phyloP scores from a whole-genome alignment of 345 rosid species.

The Citrus glauca region DNA sequence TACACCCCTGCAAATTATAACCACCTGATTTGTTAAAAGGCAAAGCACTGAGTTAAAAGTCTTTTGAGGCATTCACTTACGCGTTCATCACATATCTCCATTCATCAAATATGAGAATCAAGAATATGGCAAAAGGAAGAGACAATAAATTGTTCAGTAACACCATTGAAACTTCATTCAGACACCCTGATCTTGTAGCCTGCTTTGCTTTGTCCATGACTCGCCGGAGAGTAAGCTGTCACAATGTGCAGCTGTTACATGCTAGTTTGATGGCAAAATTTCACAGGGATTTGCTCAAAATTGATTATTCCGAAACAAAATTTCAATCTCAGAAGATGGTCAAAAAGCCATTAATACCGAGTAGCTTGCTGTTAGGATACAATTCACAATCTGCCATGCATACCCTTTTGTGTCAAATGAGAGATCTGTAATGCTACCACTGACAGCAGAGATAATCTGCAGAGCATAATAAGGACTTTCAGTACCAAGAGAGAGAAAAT shows the following conservation, averaged over 20 bases:
- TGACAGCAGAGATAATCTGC: constrained; percentile 85
- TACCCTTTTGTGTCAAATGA: constrained; percentile 75
- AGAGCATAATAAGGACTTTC: constrained; percentile 8
- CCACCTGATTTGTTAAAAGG: not conserved
- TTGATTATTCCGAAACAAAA: constrained; percentile 2
- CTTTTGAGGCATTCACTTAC: constrained; percentile 38
- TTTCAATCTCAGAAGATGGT: not conserved
- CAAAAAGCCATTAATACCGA: constrained; percentile 41
- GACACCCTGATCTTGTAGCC: constrained; percentile 62
- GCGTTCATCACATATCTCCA: constrained; percentile 64
- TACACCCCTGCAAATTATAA: constrained; percentile 51
- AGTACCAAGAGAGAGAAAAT: not conserved
- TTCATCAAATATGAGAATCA: constrained; percentile 64
- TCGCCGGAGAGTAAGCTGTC: constrained; percentile 69
- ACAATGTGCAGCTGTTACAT: constrained; percentile 16
- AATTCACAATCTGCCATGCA: constrained; percentile 74
- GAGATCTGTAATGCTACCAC: constrained; percentile 82
- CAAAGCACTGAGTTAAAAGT: not conserved
- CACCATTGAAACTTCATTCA: constrained; percentile 91
- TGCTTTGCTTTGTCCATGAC: constrained; percentile 95
- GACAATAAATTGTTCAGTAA: constrained; percentile 81
- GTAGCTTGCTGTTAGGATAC: constrained; percentile 85
- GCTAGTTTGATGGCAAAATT: not conserved
- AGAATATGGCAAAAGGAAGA: constrained; percentile 64
- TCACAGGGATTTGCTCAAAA: not conserved